phyloP scores from a whole-genome alignment of 495 filamentous ascomycete genomes.

The Neurospora intermedia region DNA sequence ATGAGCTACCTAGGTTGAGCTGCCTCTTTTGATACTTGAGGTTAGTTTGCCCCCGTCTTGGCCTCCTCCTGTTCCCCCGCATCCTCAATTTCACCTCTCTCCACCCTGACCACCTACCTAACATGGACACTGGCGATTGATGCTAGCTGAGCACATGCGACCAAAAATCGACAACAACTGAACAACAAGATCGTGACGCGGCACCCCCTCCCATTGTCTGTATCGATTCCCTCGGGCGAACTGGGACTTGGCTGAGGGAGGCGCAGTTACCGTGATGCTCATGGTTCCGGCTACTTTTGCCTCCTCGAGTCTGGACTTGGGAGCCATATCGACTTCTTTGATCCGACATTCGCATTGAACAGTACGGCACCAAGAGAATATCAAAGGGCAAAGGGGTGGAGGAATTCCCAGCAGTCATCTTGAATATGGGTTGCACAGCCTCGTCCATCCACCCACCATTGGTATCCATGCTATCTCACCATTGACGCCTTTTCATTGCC shows the following conservation, averaged over 20 bases:
- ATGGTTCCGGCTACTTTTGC: not conserved
- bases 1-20: not conserved
- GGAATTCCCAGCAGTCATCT: not conserved
- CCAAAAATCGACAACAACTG: not conserved
- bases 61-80: not conserved
- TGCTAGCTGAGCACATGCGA: not conserved
- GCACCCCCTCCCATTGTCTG: not conserved
- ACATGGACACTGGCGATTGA: not conserved
- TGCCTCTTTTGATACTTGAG: not conserved
- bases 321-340: not conserved
- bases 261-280: not conserved
- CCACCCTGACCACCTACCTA: not conserved
- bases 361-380: not conserved
- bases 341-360: not conserved
- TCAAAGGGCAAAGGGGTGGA: not conserved
- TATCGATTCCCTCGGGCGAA: not conserved
- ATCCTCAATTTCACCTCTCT: not conserved
- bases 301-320: not conserved
- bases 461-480: not conserved
- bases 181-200: not conserved
- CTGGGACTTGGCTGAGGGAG: not conserved
- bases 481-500: not conserved
- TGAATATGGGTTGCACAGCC: not conserved
- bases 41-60: not conserved
- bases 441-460: not conserved